Conservation (phyloP, 495 filamentous ascomycete species). For the Penicillium odoratum region DNA sequence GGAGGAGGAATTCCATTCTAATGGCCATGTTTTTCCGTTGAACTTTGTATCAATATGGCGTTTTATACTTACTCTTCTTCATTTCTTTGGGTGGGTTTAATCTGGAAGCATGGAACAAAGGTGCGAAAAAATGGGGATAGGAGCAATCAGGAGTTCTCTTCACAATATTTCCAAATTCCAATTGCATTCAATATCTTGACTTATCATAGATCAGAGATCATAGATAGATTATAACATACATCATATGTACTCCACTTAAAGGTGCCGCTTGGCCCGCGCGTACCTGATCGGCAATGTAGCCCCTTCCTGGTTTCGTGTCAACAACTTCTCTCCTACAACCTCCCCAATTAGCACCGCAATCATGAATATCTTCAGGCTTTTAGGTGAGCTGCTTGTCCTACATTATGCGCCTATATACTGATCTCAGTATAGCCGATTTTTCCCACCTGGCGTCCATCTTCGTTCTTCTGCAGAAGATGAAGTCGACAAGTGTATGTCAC, state of each 20-base stretch:
- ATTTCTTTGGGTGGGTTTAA: too few relatives aligned
- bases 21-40: neutral
- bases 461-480: slow-evolving; percentile 95
- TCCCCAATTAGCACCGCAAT: slow-evolving; percentile 9
- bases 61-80: neutral
- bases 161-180: too few relatives aligned
- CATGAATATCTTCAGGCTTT: slow-evolving; percentile 90
- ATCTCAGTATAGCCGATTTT: slow-evolving; percentile 68
- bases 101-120: too few relatives aligned
- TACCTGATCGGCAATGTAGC: slow-evolving; percentile 29
- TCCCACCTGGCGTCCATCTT: slow-evolving; percentile 93
- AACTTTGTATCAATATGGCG: neutral
- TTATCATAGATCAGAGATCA: too few relatives aligned
- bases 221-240: too few relatives aligned
- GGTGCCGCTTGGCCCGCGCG: slow-evolving; percentile 15
- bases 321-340: slow-evolving; percentile 19
- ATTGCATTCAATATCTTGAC: too few relatives aligned
- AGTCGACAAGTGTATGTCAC: slow-evolving; percentile 71
- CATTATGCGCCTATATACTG: slow-evolving; percentile 7
- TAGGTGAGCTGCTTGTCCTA: slow-evolving; percentile 56
- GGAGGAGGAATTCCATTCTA: slow-evolving; percentile 48
- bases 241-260: neutral
- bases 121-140: too few relatives aligned
- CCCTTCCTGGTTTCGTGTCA: slow-evolving; percentile 35
- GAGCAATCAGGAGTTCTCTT: too few relatives aligned